phyloP scores from a whole-genome alignment of 2,329 filamentous ascomycete genomes.

The Fusarium graminum region DNA sequence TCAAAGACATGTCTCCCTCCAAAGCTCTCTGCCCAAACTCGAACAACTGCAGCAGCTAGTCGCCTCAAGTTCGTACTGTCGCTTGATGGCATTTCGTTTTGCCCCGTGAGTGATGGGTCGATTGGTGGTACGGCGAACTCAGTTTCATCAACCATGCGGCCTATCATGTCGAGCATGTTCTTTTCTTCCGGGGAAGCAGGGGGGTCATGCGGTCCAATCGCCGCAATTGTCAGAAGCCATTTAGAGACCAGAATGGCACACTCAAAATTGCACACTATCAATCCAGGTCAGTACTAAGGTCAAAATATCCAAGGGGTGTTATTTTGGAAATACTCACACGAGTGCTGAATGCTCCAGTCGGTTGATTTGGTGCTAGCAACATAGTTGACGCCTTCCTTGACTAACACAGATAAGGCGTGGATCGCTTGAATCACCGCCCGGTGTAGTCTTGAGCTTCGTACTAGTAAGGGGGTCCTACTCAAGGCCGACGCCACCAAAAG shows the following conservation, averaged over 20 bases:
- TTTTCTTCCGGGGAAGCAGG: constrained; percentile 66
- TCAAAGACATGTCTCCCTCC: constrained; percentile 73
- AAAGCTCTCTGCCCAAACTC: constrained; percentile 73
- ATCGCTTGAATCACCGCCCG: constrained; percentile 76
- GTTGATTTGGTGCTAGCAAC: constrained; percentile 71
- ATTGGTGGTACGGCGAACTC: constrained; percentile 70
- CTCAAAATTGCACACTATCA: constrained; percentile 69
- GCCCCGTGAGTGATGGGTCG: constrained; percentile 65
- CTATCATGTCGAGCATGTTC: constrained; percentile 67
- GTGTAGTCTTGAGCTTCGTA: constrained; percentile 70
- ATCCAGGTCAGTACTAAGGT: constrained; percentile 32
- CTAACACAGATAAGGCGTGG: constrained; percentile 75
- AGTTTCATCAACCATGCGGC: constrained; percentile 71
- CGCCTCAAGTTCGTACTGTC: constrained; percentile 67
- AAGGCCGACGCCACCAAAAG: constrained; percentile 72
- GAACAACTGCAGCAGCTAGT: constrained; percentile 68
- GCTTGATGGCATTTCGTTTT: constrained; percentile 60
- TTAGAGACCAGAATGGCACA: constrained; percentile 72
- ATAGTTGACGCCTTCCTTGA: constrained; percentile 73
- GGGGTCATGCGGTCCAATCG: constrained; percentile 64
- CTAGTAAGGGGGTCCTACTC: constrained; percentile 68
- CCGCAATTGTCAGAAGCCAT: constrained; percentile 69
- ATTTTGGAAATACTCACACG: constrained; percentile 59
- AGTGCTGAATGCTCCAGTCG: constrained; percentile 74
- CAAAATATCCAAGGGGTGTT: not conserved